These are phyloP conservation scores for Pseudomicrostroma phylloplanum DNA, from an alignment of 1,284 basidiomycete genomes.

Conservation along the genomic window DNA sequence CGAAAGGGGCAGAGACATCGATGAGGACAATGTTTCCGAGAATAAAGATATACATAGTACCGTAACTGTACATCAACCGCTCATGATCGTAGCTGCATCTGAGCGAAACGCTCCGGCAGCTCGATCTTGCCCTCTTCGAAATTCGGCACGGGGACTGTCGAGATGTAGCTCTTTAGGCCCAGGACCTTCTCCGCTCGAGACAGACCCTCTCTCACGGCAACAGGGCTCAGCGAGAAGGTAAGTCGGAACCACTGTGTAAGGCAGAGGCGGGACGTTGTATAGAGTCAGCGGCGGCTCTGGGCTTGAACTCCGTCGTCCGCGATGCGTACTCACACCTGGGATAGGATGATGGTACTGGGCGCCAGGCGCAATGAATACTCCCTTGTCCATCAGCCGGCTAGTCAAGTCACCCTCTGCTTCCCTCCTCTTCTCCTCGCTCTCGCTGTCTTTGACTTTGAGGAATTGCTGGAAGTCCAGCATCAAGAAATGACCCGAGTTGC, in stretches of 20 bases:
- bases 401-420: constrained; percentile 20
- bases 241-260: constrained; percentile 17
- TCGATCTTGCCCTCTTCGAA: too few species aligned
- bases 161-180: constrained; percentile 16
- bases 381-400: constrained; percentile 16
- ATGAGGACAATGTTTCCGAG: too few species aligned
- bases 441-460: background rate
- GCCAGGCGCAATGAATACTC: constrained; percentile 30
- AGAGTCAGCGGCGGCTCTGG: background rate
- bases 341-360: constrained; percentile 29
- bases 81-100: too few species aligned
- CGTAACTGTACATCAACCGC: too few species aligned
- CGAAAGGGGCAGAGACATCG: too few species aligned
- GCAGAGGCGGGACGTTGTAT: background rate
- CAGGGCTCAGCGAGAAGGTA: constrained; percentile 27
- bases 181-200: constrained; percentile 22
- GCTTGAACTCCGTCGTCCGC: background rate
- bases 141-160: background rate
- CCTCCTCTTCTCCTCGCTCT: constrained; percentile 1
- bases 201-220: constrained; percentile 25
- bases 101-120: too few species aligned
- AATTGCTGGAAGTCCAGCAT: constrained; percentile 21
- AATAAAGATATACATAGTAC: too few species aligned
- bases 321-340: constrained; percentile 18
- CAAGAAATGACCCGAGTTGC: constrained; percentile 33